Percentiles rank a stretch among this genome's conserved stretches.
These are phyloP conservation scores for Lasiosphaeris hirsuta DNA, from an alignment of 495 filamentous ascomycete species.

Conservation along the genomic window DNA sequence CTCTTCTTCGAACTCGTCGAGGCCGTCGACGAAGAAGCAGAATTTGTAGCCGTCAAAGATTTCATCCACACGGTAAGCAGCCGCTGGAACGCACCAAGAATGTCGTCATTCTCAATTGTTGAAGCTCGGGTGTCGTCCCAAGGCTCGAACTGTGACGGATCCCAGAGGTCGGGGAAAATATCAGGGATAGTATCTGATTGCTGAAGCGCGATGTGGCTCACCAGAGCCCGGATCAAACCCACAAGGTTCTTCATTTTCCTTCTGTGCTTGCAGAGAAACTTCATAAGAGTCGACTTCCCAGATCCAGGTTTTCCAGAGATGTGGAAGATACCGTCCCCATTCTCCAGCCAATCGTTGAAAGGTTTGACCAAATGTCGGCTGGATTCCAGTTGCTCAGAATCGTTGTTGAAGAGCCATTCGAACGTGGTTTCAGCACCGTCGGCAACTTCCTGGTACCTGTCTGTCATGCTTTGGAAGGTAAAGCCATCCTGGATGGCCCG, in stretches of 20 bases:
- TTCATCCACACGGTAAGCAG: background rate
- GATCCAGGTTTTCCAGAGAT: constrained; percentile 1
- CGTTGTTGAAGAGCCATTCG: background rate
- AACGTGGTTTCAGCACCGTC: background rate
- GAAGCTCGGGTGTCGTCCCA: background rate
- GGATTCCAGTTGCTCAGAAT: background rate
- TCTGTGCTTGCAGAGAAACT: background rate
- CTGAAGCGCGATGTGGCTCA: background rate
- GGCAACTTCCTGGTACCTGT: background rate
- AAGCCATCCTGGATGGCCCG: background rate
- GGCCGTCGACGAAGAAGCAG: background rate
- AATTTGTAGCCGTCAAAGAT: background rate
- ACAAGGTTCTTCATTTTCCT: background rate
- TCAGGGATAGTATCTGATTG: background rate
- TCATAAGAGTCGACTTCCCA: constrained; percentile 11
- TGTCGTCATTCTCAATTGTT: background rate
- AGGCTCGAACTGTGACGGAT: background rate
- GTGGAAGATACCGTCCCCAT: constrained; percentile 2
- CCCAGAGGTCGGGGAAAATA: background rate
- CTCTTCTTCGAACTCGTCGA: background rate
- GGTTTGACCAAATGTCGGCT: background rate
- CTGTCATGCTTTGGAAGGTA: background rate
- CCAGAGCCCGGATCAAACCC: background rate
- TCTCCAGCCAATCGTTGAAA: background rate
- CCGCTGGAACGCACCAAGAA: background rate